phyloP scores from a whole-genome alignment of 176 grass and related monocot genomes.

The Musa troglodytarum region DNA sequence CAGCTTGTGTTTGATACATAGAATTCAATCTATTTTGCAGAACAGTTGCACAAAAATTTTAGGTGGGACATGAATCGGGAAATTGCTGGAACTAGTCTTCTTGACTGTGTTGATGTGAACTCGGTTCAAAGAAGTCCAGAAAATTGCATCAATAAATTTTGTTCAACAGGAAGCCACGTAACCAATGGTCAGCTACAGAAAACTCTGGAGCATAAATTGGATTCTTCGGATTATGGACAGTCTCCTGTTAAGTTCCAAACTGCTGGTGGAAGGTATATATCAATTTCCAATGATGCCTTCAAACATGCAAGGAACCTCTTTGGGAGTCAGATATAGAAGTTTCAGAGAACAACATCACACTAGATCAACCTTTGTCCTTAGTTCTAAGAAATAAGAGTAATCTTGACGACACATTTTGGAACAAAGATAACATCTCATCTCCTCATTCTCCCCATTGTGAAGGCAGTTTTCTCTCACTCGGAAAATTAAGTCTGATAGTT shows the following conservation, averaged over 20 bases:
- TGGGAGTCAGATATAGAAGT: no score
- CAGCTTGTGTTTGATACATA: neutral
- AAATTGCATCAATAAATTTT: conserved; percentile 1
- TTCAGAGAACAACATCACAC: no score
- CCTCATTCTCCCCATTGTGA: no score
- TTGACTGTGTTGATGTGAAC: neutral
- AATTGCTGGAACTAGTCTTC: neutral
- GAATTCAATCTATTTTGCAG: conserved; percentile 25
- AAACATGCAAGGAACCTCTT: no score
- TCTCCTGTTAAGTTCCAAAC: conserved; percentile 54
- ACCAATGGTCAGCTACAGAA: conserved; percentile 25
- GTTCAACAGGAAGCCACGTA: conserved; percentile 32
- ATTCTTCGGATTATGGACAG: conserved; percentile 20
- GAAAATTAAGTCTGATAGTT: no score
- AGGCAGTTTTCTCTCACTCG: no score
- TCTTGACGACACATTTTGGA: no score
- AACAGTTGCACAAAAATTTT: conserved; percentile 23
- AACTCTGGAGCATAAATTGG: conserved; percentile 21
- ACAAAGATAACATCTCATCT: no score
- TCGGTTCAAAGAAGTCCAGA: conserved; percentile 18
- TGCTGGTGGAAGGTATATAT: no score
- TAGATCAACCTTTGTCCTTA: no score
- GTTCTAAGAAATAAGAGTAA: no score
- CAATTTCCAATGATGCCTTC: no score
- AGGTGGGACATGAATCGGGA: neutral